A percentile compares a stretch with the other conserved stretches of the same genome.
Conservation (phyloP, 139 green algal genomes). For the Tetradesmus obliquus region DNA sequence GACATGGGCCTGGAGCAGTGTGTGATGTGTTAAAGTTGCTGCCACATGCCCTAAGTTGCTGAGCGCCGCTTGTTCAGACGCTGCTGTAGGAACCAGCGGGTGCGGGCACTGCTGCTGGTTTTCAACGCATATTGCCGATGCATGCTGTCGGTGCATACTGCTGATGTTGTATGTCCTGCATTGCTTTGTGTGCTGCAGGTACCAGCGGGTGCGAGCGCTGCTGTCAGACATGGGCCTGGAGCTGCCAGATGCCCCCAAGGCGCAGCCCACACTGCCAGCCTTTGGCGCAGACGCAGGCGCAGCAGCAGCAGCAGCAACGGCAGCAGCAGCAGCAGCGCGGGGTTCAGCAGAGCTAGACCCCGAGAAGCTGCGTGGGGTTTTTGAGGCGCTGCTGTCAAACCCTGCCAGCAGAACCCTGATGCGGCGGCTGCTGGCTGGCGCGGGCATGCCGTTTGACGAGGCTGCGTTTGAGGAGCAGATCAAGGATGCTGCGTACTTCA, state of each 20-base stretch:
- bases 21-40: too few relatives aligned
- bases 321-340: constrained; percentile 8
- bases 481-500: constrained; percentile 39
- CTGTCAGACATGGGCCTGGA: constrained; percentile 10
- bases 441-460: constrained; percentile 42
- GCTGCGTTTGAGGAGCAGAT: constrained; percentile 46
- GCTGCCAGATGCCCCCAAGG: constrained; percentile 9
- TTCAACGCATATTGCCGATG: neutral
- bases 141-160: too few relatives aligned
- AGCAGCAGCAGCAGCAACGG: constrained; percentile 1
- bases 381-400: constrained; percentile 37
- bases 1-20: too few relatives aligned
- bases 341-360: constrained; percentile 6
- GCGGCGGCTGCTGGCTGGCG: constrained; percentile 30
- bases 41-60: too few relatives aligned
- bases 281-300: neutral
- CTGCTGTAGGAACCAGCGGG: too few relatives aligned
- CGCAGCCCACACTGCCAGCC: neutral
- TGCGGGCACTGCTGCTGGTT: too few relatives aligned
- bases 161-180: neutral
- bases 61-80: too few relatives aligned
- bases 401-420: constrained; percentile 37
- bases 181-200: neutral
- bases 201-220: constrained; percentile 4
- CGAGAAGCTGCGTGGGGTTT: constrained; percentile 39